These are phyloP conservation scores for Solidago caesia DNA, from an alignment of 129 eudicot genomes.

Conservation along the genomic window DNA sequence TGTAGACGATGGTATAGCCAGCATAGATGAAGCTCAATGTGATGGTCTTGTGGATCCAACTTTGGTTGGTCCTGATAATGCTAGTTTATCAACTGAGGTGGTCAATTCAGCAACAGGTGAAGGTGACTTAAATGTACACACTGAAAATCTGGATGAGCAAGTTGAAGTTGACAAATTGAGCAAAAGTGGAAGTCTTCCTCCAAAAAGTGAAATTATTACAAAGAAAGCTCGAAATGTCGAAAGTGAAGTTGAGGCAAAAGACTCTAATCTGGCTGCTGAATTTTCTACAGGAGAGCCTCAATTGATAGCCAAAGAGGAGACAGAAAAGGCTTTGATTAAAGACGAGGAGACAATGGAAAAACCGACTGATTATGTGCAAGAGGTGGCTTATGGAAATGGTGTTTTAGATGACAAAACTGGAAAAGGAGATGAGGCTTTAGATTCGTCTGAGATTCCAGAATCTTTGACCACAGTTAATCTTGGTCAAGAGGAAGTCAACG, in stretches of 20 bases:
- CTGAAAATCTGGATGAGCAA: constrained; percentile 16
- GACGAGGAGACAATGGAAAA: constrained; percentile 19
- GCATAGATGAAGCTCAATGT: constrained; percentile 30
- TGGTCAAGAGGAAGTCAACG: constrained; percentile 19
- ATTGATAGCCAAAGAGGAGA: not conserved
- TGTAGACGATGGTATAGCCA: constrained; percentile 25
- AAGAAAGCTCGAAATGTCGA: constrained; percentile 7
- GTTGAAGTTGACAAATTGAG: constrained; percentile 17
- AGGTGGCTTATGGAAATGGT: constrained; percentile 23
- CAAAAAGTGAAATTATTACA: constrained; percentile 17
- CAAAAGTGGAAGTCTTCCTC: constrained; percentile 23
- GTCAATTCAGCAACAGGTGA: constrained; percentile 21
- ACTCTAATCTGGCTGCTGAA: constrained; percentile 7
- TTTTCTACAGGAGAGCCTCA: not conserved
- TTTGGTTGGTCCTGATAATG: constrained; percentile 20
- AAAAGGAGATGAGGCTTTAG: constrained; percentile 24
- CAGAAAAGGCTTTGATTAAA: constrained; percentile 16
- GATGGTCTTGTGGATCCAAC: constrained; percentile 10
- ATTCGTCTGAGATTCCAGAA: constrained; percentile 24
- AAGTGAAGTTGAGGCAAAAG: not conserved
- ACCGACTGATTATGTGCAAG: constrained; percentile 22
- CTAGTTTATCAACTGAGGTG: constrained; percentile 2
- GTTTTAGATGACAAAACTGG: constrained; percentile 26
- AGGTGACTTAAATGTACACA: constrained; percentile 7
- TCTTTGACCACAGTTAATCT: constrained; percentile 5